phyloP scores from a whole-genome alignment of 2,329 filamentous ascomycete genomes.

The Sphaerulina populicola region DNA sequence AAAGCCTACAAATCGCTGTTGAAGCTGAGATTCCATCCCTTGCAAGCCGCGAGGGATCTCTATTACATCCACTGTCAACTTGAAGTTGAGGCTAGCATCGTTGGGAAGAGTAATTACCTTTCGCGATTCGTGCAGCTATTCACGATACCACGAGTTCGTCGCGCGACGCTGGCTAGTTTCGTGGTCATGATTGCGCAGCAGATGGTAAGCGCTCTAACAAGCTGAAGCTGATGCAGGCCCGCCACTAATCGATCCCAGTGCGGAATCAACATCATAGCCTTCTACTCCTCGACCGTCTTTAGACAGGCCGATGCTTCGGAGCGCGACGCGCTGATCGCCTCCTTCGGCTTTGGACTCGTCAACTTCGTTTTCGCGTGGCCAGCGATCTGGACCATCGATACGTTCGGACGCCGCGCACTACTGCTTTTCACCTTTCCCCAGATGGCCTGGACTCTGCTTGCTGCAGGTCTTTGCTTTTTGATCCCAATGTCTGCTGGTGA shows the following conservation, averaged over 20 bases:
- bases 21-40: constrained; percentile 41
- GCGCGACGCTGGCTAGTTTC: constrained; percentile 31
- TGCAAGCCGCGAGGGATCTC: constrained; percentile 49
- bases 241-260: background rate
- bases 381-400: constrained; percentile 34
- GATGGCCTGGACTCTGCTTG: constrained; percentile 43
- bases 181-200: constrained; percentile 32
- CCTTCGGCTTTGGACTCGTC: constrained; percentile 40
- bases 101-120: constrained; percentile 35
- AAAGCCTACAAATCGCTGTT: constrained; percentile 45
- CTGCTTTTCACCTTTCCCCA: constrained; percentile 40
- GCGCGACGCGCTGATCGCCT: constrained; percentile 33
- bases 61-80: constrained; percentile 42
- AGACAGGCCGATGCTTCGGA: constrained; percentile 31
- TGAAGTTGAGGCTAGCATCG: constrained; percentile 22
- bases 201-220: constrained; percentile 13
- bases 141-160: constrained; percentile 41
- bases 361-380: constrained; percentile 41
- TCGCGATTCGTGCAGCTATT: constrained; percentile 44
- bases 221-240: too few relatives aligned
- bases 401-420: constrained; percentile 29
- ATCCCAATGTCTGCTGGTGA: constrained; percentile 34
- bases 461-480: constrained; percentile 39
- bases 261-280: constrained; percentile 24
- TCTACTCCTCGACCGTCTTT: constrained; percentile 33